Evolutionary conservation across 768 basidiomycete genomes (phyloP), one percentile per base, ranked within the genome.

Genomic region (Baorangia bicolor): DNA sequence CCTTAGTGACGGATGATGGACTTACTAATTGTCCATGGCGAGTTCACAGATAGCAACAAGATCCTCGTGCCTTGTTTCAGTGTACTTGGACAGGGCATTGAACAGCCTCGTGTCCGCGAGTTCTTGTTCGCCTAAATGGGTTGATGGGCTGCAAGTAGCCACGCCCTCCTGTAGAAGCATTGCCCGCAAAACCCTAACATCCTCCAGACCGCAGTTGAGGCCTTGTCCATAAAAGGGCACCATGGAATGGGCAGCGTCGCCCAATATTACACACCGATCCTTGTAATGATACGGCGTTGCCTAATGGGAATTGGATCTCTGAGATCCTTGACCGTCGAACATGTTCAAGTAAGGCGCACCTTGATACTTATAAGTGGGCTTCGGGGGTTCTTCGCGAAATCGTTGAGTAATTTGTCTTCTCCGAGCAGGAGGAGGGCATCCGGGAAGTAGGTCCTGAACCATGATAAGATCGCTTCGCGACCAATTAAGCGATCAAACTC

Each of bases 211-310:
- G 68, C 95, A 97, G 69, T 99, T 99, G 63, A 98, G 81, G 39
- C 96, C 96, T 79, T 99, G 96, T 40, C 96, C 91, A 70, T 90
- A 94, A 76, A 94, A 95, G 59, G 96, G 95, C n/a, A 95, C 94
- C 94, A 98, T 98, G 40, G 93, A 90, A 73, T 99, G 96, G 12
- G 94, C 92, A 38, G 96, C 89, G 73, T 99, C 96, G 52, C 96
- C 96, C 47, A 99, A 74, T 52, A 98, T 82, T 37, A 98, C 80
- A 59, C 79, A 92, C 63, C 90, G 82, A 75, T 93, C 92, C 74
- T 83, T 81, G 78, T 92, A 93, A 73, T 97, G 93, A 74, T 94
- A 95, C 47, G 93, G 94, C 55, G 79, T 85, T 64, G 85, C 81
- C 94, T 95, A 61, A 55, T 52, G 25, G 34, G 46, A 60, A 59